Base-by-base conservation (phyloP, 2,329 filamentous ascomycete species). In the Cladosporium austrohemisphaericum region DNA sequence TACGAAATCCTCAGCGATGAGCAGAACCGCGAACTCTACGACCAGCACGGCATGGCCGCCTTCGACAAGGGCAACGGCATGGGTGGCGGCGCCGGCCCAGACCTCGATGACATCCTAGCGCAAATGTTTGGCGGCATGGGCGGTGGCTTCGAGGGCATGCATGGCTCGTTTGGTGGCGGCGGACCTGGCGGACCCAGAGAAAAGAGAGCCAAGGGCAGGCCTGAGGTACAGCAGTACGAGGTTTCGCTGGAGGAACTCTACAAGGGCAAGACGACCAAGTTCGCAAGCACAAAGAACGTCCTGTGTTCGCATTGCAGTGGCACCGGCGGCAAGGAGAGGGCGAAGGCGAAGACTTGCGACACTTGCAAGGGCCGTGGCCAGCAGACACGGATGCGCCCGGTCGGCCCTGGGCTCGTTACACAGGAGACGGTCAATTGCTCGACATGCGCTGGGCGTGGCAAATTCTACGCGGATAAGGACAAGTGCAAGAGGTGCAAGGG, bases 401-500 rank as follows among this genome's bases (percentile, higher is more conserved):
- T 97, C 55, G 92, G 91, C 0, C 89, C 91, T 16, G 90, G 91
- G 52, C 76, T 96, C 66, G 83, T 94, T 55, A 88, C 88, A 23
- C 86, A 89, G 62, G 85, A 89, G 62, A 82, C 84, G 5, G 82
- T 91, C 29, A 70, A 84, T 28, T 98, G 93, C 69, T 84, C 86
- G 61, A 84, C 85, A 62, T 98, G 93, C 71, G 78, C 84, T 52
- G 92, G 91, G 26, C 80, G 83, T n/a, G 93, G 93, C 5, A 83
- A 84, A 64, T 83, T 91, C 64, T 95, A 84, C 74, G 92, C 92
- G 69, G 89, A 95, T 65, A 97, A 97, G 76, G 93, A 98, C 65
- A 88, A 89, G 66, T 98, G 93, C 77, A 95, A 95, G 78, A 96
- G 93, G 76, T 98, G 93, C 81, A 97, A 97, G 73, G 93, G 93